Conservation (phyloP, 75 land plant species). For the Pinus albicaulis region DNA sequence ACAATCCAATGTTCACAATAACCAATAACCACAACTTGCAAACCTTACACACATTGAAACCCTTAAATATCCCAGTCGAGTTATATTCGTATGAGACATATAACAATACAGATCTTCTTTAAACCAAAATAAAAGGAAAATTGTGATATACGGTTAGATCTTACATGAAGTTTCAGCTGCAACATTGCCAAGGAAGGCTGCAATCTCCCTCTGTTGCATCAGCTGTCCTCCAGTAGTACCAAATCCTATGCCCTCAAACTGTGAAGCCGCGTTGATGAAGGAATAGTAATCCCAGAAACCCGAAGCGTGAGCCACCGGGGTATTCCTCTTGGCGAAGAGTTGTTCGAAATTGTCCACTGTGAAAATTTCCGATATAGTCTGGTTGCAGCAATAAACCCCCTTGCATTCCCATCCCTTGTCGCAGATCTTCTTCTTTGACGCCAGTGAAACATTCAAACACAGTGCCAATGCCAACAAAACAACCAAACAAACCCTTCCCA, state of each 20-base stretch:
- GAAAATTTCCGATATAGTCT: constrained; percentile 64
- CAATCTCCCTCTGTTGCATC: constrained; percentile 74
- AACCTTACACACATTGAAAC: no score
- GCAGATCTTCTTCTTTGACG: constrained; percentile 28
- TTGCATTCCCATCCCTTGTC: constrained; percentile 55
- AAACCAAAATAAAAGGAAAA: no score
- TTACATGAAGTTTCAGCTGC: constrained; percentile 52
- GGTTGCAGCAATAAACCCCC: constrained; percentile 49
- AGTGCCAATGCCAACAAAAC: no score
- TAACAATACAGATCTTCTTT: no score
- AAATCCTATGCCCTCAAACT: constrained; percentile 71
- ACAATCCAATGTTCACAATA: no score
- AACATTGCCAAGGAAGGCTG: constrained; percentile 89
- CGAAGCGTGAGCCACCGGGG: constrained; percentile 75
- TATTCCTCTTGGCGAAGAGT: constrained; percentile 74
- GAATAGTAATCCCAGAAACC: constrained; percentile 78
- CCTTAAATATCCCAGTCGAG: no score
- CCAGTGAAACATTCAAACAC: no score
- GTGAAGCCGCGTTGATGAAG: constrained; percentile 63
- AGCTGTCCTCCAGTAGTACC: constrained; percentile 73
- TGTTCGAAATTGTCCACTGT: constrained; percentile 73
- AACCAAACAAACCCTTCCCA: no score
- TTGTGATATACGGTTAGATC: no score
- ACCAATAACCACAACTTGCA: no score
- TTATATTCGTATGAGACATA: no score